Evolutionary conservation across 805 yeast genomes (phyloP), one percentile per base, ranked within the genome.

Genomic region (Ogataea methanolica): DNA sequence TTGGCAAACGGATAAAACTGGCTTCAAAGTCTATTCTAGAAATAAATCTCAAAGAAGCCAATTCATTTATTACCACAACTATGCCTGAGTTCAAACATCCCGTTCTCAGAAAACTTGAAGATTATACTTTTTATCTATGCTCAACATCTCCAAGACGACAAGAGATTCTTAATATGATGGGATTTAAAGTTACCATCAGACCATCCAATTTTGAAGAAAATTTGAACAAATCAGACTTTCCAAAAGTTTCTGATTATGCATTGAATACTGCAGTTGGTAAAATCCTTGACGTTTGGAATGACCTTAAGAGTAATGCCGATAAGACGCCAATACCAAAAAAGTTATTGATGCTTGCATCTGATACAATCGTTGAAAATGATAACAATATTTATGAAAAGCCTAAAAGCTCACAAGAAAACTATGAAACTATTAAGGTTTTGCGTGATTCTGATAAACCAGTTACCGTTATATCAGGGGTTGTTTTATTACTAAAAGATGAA

Each of bases 341-440:
- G 3, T 41, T 57, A 4, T 53, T 78, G 4, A 58, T 85, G 21
- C 43, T 67, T 7, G 74, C 96, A 1, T 92, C 97, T 1, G 99
- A 92, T 65, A 92, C 99, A 1, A 76, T 94, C 6, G 78, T 75
- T 15, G 79, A 78, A 36, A 73, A 78, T 45, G 72, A 79, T 36
- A 83, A 82, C 1, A 54, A 65, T 5, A 80, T 91, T 11, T 78
- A 79, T 52, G 99, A 92, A 62, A 92, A 92, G 63, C 99, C 99
- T 0, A 71, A 68, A n/a, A 68, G 68, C 5, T 68, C 76, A 9
- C 71, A 65, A 14, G 74, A 77, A 6, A 83, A 79, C 47, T 71
- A 82, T 40, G 64, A 63, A 5, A 73, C 76, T 60, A 70, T 86
- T 49, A 69, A 72, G 56, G 56, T 53, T 21, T 71, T 80, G 43